phyloP scores from a whole-genome alignment of 2,329 filamentous ascomycete genomes.

The Neofusicoccum cordaticola region DNA sequence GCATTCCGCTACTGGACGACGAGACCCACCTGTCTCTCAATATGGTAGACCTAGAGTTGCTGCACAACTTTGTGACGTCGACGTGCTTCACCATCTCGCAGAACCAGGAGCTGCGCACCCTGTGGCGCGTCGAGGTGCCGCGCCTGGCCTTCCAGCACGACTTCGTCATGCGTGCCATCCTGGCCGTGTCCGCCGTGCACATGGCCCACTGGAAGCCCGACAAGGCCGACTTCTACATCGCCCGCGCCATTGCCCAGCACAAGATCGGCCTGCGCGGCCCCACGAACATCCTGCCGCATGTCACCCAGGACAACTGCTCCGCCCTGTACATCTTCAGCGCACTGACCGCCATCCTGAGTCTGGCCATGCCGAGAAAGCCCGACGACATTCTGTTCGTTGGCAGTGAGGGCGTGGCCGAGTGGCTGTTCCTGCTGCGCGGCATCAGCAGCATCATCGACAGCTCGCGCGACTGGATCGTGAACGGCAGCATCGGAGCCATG shows the following conservation, averaged over 20 bases:
- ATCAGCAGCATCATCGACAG: neutral
- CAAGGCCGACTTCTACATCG: constrained; percentile 1
- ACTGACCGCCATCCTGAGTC: constrained; percentile 10
- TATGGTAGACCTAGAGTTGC: constrained; percentile 26
- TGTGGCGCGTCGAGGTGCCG: constrained; percentile 26
- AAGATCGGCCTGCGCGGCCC: constrained; percentile 14
- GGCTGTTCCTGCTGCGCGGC: constrained; percentile 16
- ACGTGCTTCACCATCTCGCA: constrained; percentile 27
- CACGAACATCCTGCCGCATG: neutral
- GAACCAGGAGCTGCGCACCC: constrained; percentile 22
- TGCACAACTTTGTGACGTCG: constrained; percentile 32
- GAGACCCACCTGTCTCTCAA: constrained; percentile 2
- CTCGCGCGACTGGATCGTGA: constrained; percentile 7
- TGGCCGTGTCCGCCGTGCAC: constrained; percentile 46
- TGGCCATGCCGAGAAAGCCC: constrained; percentile 10
- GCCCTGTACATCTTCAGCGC: constrained; percentile 13
- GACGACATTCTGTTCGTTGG: constrained; percentile 13
- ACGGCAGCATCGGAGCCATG: constrained; percentile 8
- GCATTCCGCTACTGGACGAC: neutral
- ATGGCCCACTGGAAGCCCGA: constrained; percentile 30
- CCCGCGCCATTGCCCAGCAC: constrained; percentile 8
- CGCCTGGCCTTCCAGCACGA: constrained; percentile 40
- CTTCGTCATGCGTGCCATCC: constrained; percentile 44
- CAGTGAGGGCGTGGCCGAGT: constrained; percentile 10
- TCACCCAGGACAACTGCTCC: constrained; percentile 12